Base-by-base conservation (phyloP, 148 eudicot species). In the Rhododendron ovatum region DNA sequence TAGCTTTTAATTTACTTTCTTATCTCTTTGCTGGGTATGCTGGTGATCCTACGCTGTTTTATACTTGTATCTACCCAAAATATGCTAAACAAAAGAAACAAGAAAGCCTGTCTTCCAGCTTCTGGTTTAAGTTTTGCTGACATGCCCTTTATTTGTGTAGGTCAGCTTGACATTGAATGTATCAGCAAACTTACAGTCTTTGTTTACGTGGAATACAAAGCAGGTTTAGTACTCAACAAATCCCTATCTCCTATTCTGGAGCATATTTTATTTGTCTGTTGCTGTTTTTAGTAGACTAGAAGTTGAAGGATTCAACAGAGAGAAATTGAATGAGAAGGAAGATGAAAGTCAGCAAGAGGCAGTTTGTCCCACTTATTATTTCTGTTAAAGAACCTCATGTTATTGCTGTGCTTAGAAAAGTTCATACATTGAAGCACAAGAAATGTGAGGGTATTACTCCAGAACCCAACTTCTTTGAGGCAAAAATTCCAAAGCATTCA, bases 141-240 rank as follows among this genome's bases (percentile, higher is more conserved):
- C 26, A 14, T n/a, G 35, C 6, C 20, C 80, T 74, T 41, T 13
- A 12, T 53, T 50, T 75, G 24, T 89, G 87, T 91, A 96, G 98
- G 98, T 92, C 75, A 92, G 87, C 82, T 47, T 88, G 92, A 91
- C 92, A 22, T 75, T 96, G 85, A 92, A 96, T 84, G 91, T 96
- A 78, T 89, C 96, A 79, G 98, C 96, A 73, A 90, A 96, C 89
- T 87, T 96, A 79, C 91, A 92, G 87, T 91, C 98, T 83, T 77
- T 94, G 84, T 96, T 94, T 85, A 96, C 98, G 5, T 96, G 98
- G 98, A 94, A 96, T 83, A 96, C 98, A 82, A 96, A 96, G 90
- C 98, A 96, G 98, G 98, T 96, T 81, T 61, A 57, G 17, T 28
- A 30, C 85, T 41, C 11, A 18, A 48, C 51, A 39, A 84, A 51